Base-by-base conservation (phyloP, 2,329 filamentous ascomycete genomes). In the Stemphylium beticola region DNA sequence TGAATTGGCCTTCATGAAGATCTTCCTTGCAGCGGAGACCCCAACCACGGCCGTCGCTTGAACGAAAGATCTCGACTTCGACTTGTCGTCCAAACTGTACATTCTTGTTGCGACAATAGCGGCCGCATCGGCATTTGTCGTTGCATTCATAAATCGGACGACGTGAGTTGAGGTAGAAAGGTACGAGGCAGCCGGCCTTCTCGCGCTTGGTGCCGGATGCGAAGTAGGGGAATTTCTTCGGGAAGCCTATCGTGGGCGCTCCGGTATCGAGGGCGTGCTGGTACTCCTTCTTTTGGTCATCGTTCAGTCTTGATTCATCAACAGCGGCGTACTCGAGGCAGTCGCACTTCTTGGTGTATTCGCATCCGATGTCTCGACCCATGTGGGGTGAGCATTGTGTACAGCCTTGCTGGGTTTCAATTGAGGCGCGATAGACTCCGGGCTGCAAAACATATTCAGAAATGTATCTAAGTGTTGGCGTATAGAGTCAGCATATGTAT, bases 141-240 rank as follows among this genome's bases (percentile, higher is more conserved):
- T 95, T 91, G 69, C 91, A 96, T 67, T 96, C 91, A 74, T 93
- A 93, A 53, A 96, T 89, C 0, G 88, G 69, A 11, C 71, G 62
- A 0, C 79, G 68, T 0, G 69, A 67, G 15, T 79, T 65, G 0
- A 78, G 74, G 52, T 82, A 82, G 58, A 79, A 80, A 0, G 64
- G 58, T 0, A 78, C 74, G 0, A 79, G 67, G 17, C 69, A 72
- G 18, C 65, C 66, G 0, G 58, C 49, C 2, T 57, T 67, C 37
- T 66, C 60, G 18, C 55, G 41, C 44, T 69, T 74, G 22, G 68
- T 62, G 7, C 71, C 67, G 39, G 71, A 53, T 31, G 72, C 56
- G 40, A 68, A 83, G 69, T 93, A 93, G 0, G 88, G 87, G 58
- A 90, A 90, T 12, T 76, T 69, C 64, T 81, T 82, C 0, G 80